Base-by-base conservation (phyloP, 352 stramenopile species). In the Peronosclerospora sorghi region DNA sequence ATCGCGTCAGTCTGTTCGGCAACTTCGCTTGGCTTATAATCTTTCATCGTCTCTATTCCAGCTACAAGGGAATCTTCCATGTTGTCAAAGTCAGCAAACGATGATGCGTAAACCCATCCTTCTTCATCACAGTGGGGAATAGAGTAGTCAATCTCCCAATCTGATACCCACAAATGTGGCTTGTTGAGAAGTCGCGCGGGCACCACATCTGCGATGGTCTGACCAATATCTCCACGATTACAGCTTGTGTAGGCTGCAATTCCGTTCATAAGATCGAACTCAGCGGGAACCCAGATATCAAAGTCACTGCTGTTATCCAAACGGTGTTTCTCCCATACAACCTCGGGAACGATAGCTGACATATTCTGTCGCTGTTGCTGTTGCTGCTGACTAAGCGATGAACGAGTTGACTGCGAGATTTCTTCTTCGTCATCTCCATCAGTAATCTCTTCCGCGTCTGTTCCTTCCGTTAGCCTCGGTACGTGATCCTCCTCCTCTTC, bases 91-190 rank as follows among this genome's bases (percentile, higher is more conserved):
- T 57, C 56, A 5, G 34, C 18, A 28, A 75, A 70, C 18, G 50
- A 59, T 9, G 51, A 37, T 1, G 65, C 71, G 32, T 91, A 91
- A 12, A 85, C 58, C 78, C 78, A 91, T 29, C 78, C 78, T 41
- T 86, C 75, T 1, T 57, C 58, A 44, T 88, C 75, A 28, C 57
- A 78, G 12, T 64, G 55, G 2, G 59, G 42, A 7, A 85, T 42
- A n/a, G 62, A 59, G 18, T 29, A 41, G 43, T 88, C 78, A 5
- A 85, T 44, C 6, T 79, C 52, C 78, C 78, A 91, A 17, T 68
- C 62, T 14, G 64, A 73, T 28, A 86, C 37, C 78, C 78, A 91
- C 39, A 85, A 46, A 34, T 85, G 70, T 18, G 70, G 56, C 40
- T 87, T 87, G 44, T 73, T 83, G 32, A 85, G 51, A 50, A 87